These are phyloP conservation scores for Candida dajiaensis DNA, from an alignment of 805 yeast genomes.

Conservation along the genomic window DNA sequence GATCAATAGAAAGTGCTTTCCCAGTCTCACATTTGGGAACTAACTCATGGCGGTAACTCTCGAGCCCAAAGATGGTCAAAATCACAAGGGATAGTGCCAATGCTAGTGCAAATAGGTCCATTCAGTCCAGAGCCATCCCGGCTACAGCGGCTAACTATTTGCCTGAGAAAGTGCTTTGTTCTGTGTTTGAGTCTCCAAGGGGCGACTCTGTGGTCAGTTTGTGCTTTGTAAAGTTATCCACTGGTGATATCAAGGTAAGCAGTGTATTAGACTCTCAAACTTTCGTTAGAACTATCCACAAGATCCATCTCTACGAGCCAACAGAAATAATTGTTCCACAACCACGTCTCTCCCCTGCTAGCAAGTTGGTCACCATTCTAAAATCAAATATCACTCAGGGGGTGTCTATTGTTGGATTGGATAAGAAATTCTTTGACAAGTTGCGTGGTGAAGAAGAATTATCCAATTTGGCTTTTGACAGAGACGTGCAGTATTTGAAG, in stretches of 20 bases:
- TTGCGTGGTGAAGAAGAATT: slow-evolving; percentile 22
- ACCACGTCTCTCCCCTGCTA: slow-evolving; percentile 22
- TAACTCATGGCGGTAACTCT: neutral
- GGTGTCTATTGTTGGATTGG: slow-evolving; percentile 22
- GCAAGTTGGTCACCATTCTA: slow-evolving; percentile 32
- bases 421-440: slow-evolving; percentile 22
- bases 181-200: slow-evolving; percentile 24
- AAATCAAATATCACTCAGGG: slow-evolving; percentile 25
- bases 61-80: neutral
- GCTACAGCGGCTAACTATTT: slow-evolving; percentile 6
- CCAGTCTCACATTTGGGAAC: neutral
- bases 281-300: slow-evolving; percentile 38
- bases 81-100: neutral
- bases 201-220: slow-evolving; percentile 31
- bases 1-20: neutral
- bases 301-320: slow-evolving; percentile 29
- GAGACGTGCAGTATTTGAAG: slow-evolving; percentile 16
- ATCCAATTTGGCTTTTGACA: slow-evolving; percentile 12
- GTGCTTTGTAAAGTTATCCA: slow-evolving; percentile 31
- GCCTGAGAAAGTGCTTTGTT: slow-evolving; percentile 22
- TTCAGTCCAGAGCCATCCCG: slow-evolving; percentile 1
- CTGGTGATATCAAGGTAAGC: slow-evolving; percentile 33
- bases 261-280: slow-evolving; percentile 40
- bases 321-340: slow-evolving; percentile 32
- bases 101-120: neutral